Base-by-base conservation (phyloP, 306 rosid species). In the Hylodesmum podocarpum region DNA sequence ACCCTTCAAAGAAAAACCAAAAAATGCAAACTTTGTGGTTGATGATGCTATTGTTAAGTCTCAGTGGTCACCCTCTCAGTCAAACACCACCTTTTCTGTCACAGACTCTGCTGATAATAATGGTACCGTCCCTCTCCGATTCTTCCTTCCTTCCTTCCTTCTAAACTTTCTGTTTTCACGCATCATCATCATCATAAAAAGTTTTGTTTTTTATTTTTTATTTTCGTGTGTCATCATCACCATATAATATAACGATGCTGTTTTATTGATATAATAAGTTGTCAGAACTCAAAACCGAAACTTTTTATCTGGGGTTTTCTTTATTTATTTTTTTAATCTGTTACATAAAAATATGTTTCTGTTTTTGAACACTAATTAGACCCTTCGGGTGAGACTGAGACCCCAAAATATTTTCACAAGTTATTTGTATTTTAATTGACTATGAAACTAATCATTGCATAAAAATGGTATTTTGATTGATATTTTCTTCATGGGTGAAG, bases 1-100 rank as follows among this genome's bases (percentile, higher is more conserved):
- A 5, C 94, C 98, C 54, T 69, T 86, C 73, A 88, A 90, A 54
- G 87, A 76, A 11, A 85, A 85, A 5, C 77, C 79, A 6, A 3
- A 75, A 72, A 85, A 77, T 54, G 89, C 51, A 10, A 84, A 79
- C 76, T 73, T 66, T 81, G 78, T 72, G 73, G 66, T 83, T 64
- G 67, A 74, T 25, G 89, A 66, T 65, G 80, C 73, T 34, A 80
- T 86, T 18, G 37, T 84, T 44, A 83, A 82, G 51, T 67, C 89
- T 78, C 87, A 73, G 1, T 81, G 39, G 78, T 76, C 96, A 3
- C 83, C 89, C n/a, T 78, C 91, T 83, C 78, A 11, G 3, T 54
- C 90, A 29, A 44, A 78, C 79, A 47, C 84, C n/a, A 39, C 81
- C 74, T 73, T 84, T 67, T 47, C 70, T 0, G 86, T 83, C 65